phyloP scores from a whole-genome alignment of 495 filamentous ascomycete genomes.

The Penicillium macrosclerotiorum region DNA sequence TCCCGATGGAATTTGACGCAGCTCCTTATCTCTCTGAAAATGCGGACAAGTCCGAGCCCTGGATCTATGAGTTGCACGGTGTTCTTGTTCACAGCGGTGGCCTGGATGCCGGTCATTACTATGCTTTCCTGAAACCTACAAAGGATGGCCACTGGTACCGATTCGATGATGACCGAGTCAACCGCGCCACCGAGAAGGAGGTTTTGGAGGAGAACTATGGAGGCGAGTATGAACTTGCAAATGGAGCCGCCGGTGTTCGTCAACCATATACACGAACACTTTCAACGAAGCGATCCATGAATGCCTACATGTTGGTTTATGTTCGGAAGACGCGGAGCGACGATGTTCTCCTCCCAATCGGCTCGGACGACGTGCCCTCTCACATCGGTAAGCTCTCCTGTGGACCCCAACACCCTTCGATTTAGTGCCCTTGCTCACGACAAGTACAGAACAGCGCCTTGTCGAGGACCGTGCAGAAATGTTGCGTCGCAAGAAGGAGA shows the following conservation, averaged over 20 bases:
- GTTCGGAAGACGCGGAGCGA: slow-evolving; percentile 84
- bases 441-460: slow-evolving; percentile 61
- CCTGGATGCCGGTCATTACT: slow-evolving; percentile 98
- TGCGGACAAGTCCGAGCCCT: slow-evolving; percentile 84
- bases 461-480: slow-evolving; percentile 75
- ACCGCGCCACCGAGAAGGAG: slow-evolving; percentile 85
- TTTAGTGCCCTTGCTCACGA: slow-evolving; percentile 6
- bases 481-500: slow-evolving; percentile 76
- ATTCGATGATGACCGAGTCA: slow-evolving; percentile 96
- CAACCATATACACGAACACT: slow-evolving; percentile 65
- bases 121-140: slow-evolving; percentile 90
- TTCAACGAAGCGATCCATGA: slow-evolving; percentile 70
- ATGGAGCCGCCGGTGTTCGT: slow-evolving; percentile 56
- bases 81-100: slow-evolving; percentile 97
- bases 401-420: neutral
- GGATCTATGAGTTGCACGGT: slow-evolving; percentile 88
- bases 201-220: slow-evolving; percentile 96
- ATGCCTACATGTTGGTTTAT: slow-evolving; percentile 98
- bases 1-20: slow-evolving; percentile 90
- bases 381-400: slow-evolving; percentile 71
- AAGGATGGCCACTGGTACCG: slow-evolving; percentile 94
- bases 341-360: no score
- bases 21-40: slow-evolving; percentile 81
- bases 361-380: slow-evolving; percentile 74
- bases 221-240: slow-evolving; percentile 70